Evolutionary conservation across 495 filamentous ascomycete genomes (phyloP).

Genomic region (Podospora pseudoanserina): DNA sequence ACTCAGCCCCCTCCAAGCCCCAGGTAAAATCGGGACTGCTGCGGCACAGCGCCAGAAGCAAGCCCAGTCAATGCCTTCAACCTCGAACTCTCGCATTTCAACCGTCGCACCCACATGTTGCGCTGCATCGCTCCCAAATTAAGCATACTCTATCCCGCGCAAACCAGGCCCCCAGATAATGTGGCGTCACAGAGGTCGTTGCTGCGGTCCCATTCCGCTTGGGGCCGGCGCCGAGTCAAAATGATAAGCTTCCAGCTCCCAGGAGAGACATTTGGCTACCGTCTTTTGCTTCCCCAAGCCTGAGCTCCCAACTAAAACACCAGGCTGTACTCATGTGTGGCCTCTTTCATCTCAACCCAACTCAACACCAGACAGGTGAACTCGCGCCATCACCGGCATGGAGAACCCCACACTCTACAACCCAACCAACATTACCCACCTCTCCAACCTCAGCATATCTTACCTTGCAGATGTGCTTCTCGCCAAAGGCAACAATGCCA

Average conservation of each 20-base stretch:
- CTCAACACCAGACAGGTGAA: not conserved
- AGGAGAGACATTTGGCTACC: not conserved
- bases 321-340: not conserved
- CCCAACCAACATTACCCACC: constrained; percentile 10
- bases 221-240: not conserved
- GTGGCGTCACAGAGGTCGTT: not conserved
- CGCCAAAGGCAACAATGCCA: constrained; percentile 27
- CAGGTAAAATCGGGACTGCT: not conserved
- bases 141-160: not conserved
- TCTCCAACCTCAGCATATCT: constrained; percentile 13
- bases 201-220: not conserved
- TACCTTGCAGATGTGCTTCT: constrained; percentile 17
- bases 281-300: not conserved
- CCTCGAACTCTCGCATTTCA: not conserved
- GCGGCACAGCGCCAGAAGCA: not conserved
- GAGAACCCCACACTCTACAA: constrained; percentile 7
- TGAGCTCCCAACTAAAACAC: not conserved
- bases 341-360: not conserved
- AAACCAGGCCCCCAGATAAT: not conserved
- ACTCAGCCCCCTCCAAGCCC: not conserved
- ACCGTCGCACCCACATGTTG: not conserved
- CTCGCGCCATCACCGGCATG: not conserved
- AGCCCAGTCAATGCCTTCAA: not conserved
- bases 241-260: not conserved
- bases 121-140: not conserved